These are phyloP conservation scores for Claviceps africana DNA, from an alignment of 2,329 filamentous ascomycete genomes.

Conservation along the genomic window DNA sequence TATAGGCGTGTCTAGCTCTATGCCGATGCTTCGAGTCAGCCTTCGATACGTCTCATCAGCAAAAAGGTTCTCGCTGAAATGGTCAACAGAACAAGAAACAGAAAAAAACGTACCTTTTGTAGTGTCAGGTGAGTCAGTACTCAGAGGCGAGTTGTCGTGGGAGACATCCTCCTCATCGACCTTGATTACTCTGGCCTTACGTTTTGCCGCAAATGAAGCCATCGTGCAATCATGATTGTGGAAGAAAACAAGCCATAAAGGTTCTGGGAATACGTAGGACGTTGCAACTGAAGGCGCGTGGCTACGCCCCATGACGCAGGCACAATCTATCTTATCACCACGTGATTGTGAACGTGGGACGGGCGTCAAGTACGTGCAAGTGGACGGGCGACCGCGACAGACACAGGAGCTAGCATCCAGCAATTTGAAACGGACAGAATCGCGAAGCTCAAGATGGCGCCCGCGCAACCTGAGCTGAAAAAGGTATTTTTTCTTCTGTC, in stretches of 20 bases:
- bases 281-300: not conserved
- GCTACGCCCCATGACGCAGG: slow-evolving; percentile 1
- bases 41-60: slow-evolving; percentile 20
- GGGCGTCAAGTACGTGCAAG: slow-evolving; percentile 7
- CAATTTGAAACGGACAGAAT: not conserved
- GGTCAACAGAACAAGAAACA: not conserved
- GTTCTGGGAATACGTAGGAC: not conserved
- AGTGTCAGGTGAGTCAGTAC: slow-evolving; percentile 12
- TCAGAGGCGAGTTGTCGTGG: slow-evolving; percentile 6
- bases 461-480: slow-evolving; percentile 97
- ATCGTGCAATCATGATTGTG: slow-evolving; percentile 20
- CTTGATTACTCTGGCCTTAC: slow-evolving; percentile 67
- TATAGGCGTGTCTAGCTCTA: slow-evolving; percentile 22
- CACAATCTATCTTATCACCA: slow-evolving; percentile 31
- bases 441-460: slow-evolving; percentile 60
- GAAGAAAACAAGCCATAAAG: not conserved
- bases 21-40: slow-evolving; percentile 15
- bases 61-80: slow-evolving; percentile 11
- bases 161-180: slow-evolving; percentile 50
- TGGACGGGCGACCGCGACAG: slow-evolving; percentile 16
- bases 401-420: slow-evolving; percentile 8
- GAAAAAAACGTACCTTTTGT: slow-evolving; percentile 24
- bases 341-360: slow-evolving; percentile 25
- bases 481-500: slow-evolving; percentile 47
- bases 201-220: slow-evolving; percentile 42